These are phyloP conservation scores for Bipolaris zeicola DNA, from an alignment of 2,329 filamentous ascomycete genomes.

Conservation along the genomic window DNA sequence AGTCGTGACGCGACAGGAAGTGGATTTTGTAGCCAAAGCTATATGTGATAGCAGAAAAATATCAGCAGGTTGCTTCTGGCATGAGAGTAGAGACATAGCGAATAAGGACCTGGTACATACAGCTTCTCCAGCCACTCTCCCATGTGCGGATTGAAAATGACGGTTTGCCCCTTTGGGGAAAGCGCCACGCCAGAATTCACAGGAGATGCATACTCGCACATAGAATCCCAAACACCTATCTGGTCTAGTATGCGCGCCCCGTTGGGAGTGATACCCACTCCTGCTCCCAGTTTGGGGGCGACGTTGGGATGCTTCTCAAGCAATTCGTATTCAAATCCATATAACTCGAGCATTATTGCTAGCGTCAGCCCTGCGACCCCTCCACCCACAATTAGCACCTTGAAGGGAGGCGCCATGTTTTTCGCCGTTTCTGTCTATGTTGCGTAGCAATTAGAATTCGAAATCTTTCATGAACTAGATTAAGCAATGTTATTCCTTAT, in stretches of 20 bases:
- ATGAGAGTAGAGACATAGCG: background rate
- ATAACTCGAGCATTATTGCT: background rate
- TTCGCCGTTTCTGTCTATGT: too few species aligned
- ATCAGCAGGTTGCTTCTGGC: background rate
- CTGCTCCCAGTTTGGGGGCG: too few species aligned
- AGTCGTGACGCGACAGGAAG: background rate
- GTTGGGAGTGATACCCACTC: background rate
- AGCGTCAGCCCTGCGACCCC: background rate
- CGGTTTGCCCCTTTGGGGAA: conserved; percentile 1
- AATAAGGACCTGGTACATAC: background rate
- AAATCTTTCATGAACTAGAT: too few species aligned
- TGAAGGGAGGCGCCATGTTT: too few species aligned
- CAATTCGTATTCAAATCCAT: conserved; percentile 2
- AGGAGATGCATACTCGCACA: conserved; percentile 2
- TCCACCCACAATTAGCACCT: too few species aligned
- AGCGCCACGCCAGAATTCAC: conserved; percentile 1
- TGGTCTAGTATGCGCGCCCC: background rate
- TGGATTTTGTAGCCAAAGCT: background rate
- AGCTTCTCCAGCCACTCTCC: conserved; percentile 6
- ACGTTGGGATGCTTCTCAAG: background rate
- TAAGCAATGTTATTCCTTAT: too few species aligned
- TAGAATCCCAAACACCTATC: background rate
- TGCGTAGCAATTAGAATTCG: too few species aligned
- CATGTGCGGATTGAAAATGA: conserved; percentile 5
- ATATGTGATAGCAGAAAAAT: background rate